Conservation (phyloP, 495 filamentous ascomycete genomes). For the Lindgomyces ingoldianus region DNA sequence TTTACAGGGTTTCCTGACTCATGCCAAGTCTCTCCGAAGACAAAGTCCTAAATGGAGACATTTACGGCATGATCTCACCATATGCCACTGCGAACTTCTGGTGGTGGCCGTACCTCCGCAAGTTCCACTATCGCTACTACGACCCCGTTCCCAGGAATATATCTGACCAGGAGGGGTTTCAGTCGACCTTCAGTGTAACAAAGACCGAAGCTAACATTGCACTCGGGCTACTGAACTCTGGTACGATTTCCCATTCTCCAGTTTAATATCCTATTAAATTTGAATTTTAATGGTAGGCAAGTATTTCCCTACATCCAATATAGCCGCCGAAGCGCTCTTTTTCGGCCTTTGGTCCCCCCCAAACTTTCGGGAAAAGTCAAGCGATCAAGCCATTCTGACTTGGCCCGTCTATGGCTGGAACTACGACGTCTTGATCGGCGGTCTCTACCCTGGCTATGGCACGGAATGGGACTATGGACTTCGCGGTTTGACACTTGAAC, state of each 20-base stretch:
- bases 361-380: slow-evolving; percentile 56
- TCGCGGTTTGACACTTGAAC: slow-evolving; percentile 51
- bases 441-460: slow-evolving; percentile 51
- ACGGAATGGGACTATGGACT: slow-evolving; percentile 54
- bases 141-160: slow-evolving; percentile 48
- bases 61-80: slow-evolving; percentile 52
- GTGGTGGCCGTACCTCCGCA: slow-evolving; percentile 55
- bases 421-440: slow-evolving; percentile 55
- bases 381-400: slow-evolving; percentile 42
- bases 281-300: slow-evolving; percentile 34
- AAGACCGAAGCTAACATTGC: slow-evolving; percentile 49
- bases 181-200: slow-evolving; percentile 55
- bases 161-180: slow-evolving; percentile 51
- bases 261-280: neutral
- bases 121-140: slow-evolving; percentile 56
- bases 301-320: slow-evolving; percentile 52
- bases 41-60: slow-evolving; percentile 52
- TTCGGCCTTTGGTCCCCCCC: slow-evolving; percentile 50
- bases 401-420: slow-evolving; percentile 57
- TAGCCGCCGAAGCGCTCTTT: slow-evolving; percentile 52
- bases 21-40: slow-evolving; percentile 45
- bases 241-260: slow-evolving; percentile 12
- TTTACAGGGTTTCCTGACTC: neutral
- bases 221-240: slow-evolving; percentile 49
- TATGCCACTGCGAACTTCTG: slow-evolving; percentile 55